These are phyloP conservation scores for button mushroom (Agaricus bisporus) DNA, from an alignment of 768 basidiomycete species.

Conservation along the genomic window DNA sequence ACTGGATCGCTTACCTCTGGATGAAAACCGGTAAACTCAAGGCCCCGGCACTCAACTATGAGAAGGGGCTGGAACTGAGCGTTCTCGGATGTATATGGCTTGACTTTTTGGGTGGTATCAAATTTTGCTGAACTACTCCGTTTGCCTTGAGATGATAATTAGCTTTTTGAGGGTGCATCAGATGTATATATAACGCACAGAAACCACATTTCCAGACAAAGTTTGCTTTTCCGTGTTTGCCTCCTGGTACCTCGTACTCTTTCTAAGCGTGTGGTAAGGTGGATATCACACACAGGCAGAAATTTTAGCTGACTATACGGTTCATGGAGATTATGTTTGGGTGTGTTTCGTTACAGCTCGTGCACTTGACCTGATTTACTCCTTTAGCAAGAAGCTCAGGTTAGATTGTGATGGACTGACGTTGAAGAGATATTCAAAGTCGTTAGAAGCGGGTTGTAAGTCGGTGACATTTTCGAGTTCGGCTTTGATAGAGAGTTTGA, in stretches of 20 bases:
- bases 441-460: conserved; percentile 54
- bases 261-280: conserved; percentile 37
- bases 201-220: conserved; percentile 77
- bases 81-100: conserved; percentile 56
- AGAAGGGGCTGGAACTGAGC: conserved; percentile 60
- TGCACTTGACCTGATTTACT: conserved; percentile 64
- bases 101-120: conserved; percentile 40
- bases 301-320: conserved; percentile 41
- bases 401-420: conserved; percentile 26
- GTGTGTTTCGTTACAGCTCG: conserved; percentile 71
- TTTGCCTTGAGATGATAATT: conserved; percentile 37
- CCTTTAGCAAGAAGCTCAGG: too few relatives aligned
- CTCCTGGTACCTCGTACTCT: conserved; percentile 54
- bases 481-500: conserved; percentile 68
- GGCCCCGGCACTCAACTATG: conserved; percentile 77
- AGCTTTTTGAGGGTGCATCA: background rate
- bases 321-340: conserved; percentile 70
- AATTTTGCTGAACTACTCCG: conserved; percentile 82
- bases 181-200: conserved; percentile 34
- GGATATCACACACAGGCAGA: background rate
- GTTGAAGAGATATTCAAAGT: conserved; percentile 80
- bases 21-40: conserved; percentile 78
- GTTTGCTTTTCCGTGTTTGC: conserved; percentile 65
- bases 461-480: conserved; percentile 76
- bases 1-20: conserved; percentile 43